These are phyloP conservation scores for Tuber umbilicatum DNA, from an alignment of 495 filamentous ascomycete genomes.

Conservation along the genomic window DNA sequence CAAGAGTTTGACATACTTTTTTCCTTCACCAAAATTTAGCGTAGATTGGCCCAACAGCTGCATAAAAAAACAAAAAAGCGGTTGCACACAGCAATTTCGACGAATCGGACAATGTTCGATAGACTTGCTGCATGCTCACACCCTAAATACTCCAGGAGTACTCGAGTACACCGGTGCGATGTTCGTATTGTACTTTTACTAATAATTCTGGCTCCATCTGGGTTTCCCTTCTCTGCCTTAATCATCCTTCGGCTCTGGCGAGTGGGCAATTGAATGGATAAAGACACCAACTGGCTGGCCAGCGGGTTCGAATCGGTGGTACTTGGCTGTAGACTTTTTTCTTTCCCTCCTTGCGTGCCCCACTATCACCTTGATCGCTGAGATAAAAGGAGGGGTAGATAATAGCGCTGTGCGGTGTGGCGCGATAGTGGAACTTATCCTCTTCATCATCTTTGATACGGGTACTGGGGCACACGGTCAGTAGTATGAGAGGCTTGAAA, in stretches of 20 bases:
- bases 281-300: background rate
- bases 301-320: background rate
- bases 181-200: background rate
- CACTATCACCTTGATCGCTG: background rate
- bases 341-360: background rate
- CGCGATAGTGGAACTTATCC: background rate
- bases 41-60: no score
- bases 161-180: no score
- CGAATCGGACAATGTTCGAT: no score
- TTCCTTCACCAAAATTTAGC: no score
- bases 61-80: no score
- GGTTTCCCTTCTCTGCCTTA: background rate
- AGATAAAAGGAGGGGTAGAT: background rate
- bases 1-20: no score
- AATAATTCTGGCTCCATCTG: background rate
- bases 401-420: background rate
- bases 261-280: background rate
- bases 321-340: background rate
- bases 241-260: background rate
- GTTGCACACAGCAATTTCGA: no score
- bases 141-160: no score
- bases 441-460: background rate
- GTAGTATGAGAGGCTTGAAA: background rate
- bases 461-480: background rate
- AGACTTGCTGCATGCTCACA: no score